Percentiles rank a stretch among this genome's conserved stretches.
phyloP scores from a whole-genome alignment of 169 alveolate species.

The Eimeria brunetti region DNA sequence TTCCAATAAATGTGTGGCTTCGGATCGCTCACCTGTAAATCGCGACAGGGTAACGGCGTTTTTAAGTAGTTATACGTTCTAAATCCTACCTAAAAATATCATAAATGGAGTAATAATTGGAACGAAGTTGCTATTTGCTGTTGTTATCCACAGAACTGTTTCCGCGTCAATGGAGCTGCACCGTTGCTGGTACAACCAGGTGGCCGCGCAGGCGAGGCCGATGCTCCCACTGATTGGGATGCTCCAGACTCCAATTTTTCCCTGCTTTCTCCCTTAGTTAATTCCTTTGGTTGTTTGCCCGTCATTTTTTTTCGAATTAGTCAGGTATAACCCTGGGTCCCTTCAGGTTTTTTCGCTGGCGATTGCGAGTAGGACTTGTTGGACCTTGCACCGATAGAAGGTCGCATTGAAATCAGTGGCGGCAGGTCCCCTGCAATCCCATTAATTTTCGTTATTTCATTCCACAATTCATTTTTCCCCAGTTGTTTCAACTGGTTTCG shows the following conservation, averaged over 20 bases:
- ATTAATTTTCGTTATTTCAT: background rate
- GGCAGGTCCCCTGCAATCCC: background rate
- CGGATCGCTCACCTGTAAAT: background rate
- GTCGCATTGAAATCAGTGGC: background rate
- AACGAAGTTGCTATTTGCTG: background rate
- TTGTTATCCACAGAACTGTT: background rate
- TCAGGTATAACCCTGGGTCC: background rate
- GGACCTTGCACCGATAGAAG: background rate
- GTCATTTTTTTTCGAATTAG: slow-evolving; percentile 24
- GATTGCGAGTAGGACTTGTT: slow-evolving; percentile 23
- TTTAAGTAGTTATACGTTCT: background rate
- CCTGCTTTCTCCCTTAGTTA: background rate
- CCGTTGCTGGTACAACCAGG: background rate
- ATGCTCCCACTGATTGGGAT: background rate
- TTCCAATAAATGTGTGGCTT: background rate
- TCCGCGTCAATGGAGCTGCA: background rate
- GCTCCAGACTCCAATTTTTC: background rate
- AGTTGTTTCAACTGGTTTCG: background rate
- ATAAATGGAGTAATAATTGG: background rate
- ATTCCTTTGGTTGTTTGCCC: background rate
- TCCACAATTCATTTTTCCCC: background rate
- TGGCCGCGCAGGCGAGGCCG: slow-evolving; percentile 38
- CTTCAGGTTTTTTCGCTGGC: background rate
- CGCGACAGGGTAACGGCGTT: background rate
- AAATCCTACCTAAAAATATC: background rate